phyloP scores from a whole-genome alignment of 495 filamentous ascomycete species.

The Physcia stellaris region DNA sequence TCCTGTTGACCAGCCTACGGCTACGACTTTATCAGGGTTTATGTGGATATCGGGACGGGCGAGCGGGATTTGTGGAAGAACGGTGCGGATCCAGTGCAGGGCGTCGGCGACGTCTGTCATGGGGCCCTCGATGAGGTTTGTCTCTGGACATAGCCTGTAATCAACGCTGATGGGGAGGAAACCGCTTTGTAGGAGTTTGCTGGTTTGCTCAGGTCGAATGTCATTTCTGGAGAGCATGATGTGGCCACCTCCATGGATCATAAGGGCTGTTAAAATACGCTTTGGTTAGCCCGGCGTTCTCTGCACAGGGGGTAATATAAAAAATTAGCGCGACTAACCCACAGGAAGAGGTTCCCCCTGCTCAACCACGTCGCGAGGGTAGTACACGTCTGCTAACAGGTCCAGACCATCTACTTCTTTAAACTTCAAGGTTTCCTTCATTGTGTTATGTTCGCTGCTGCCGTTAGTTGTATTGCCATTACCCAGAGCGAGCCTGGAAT shows the following conservation, averaged over 20 bases:
- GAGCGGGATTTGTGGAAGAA: slow-evolving; percentile 24
- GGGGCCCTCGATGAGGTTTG: slow-evolving; percentile 29
- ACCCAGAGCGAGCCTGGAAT: not conserved
- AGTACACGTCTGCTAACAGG: slow-evolving; percentile 33
- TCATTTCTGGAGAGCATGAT: slow-evolving; percentile 32
- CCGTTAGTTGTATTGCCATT: not conserved
- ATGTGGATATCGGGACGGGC: slow-evolving; percentile 17
- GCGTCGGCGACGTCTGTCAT: slow-evolving; percentile 37
- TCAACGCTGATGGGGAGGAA: slow-evolving; percentile 41
- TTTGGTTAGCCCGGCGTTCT: not conserved
- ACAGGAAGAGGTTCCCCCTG: slow-evolving; percentile 1
- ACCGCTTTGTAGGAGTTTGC: slow-evolving; percentile 23
- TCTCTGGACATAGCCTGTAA: slow-evolving; percentile 44
- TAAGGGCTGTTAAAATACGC: slow-evolving; percentile 35
- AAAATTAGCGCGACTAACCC: not conserved
- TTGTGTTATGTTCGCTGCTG: not conserved
- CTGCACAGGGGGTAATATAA: not conserved
- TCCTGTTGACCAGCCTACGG: slow-evolving; percentile 37
- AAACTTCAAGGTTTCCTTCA: slow-evolving; percentile 22
- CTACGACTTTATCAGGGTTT: slow-evolving; percentile 27
- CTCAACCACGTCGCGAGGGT: slow-evolving; percentile 15
- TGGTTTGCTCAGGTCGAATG: slow-evolving; percentile 28
- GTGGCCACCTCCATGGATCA: slow-evolving; percentile 45
- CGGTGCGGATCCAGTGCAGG: slow-evolving; percentile 12
- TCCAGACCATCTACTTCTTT: slow-evolving; percentile 16